Conservation (phyloP, 148 eudicot species). For the Linanthus parryae region DNA sequence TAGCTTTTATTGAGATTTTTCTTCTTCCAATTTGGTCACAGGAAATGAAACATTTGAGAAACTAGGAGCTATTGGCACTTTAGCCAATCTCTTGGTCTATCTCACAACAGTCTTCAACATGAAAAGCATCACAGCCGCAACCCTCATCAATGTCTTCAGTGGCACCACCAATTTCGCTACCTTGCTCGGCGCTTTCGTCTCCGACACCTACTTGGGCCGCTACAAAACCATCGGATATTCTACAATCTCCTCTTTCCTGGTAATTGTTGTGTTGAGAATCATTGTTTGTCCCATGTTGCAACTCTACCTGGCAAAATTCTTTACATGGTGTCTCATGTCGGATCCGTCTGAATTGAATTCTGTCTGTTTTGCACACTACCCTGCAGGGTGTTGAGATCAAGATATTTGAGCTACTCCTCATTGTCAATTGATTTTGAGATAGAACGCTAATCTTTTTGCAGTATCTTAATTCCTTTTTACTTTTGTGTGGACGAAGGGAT, state of each 20-base stretch:
- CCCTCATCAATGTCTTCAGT: constrained; percentile 47
- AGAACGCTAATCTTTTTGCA: too few relatives aligned
- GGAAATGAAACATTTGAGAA: constrained; percentile 96
- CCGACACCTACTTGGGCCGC: constrained; percentile 76
- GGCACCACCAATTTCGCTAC: constrained; percentile 81
- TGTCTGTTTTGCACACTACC: too few relatives aligned
- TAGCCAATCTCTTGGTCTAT: constrained; percentile 58
- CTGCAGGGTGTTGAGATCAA: too few relatives aligned
- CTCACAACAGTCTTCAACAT: constrained; percentile 67
- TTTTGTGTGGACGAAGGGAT: constrained; percentile 37
- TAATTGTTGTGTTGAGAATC: constrained; percentile 10
- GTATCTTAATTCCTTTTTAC: neutral
- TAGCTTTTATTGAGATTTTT: too few relatives aligned
- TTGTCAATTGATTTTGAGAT: neutral
- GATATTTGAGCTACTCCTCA: neutral
- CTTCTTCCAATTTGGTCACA: too few relatives aligned
- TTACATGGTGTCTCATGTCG: too few relatives aligned
- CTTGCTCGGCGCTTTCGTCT: constrained; percentile 62
- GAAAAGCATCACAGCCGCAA: constrained; percentile 56
- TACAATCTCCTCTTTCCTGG: constrained; percentile 54
- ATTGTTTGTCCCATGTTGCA: too few relatives aligned
- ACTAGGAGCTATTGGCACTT: constrained; percentile 69
- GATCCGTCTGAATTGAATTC: too few relatives aligned
- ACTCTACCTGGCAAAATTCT: too few relatives aligned
- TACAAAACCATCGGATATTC: constrained; percentile 67